Conservation (phyloP, 1,139 yeast genomes). For the Yamadazyma mexicana region DNA sequence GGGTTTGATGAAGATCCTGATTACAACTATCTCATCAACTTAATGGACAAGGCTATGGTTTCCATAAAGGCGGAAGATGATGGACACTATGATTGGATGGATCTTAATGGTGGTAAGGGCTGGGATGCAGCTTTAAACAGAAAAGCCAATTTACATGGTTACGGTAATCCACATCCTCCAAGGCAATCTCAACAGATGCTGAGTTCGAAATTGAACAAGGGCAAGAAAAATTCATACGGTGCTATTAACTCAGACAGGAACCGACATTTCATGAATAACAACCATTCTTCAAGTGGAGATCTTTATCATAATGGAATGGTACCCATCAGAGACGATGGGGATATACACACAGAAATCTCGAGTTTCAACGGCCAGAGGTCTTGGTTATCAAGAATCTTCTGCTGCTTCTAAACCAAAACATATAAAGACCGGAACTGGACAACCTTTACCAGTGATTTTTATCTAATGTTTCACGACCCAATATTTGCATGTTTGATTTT, state of each 20-base stretch:
- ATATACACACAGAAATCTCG: slow-evolving; percentile 40
- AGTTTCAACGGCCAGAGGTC: slow-evolving; percentile 33
- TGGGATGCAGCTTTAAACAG: slow-evolving; percentile 81
- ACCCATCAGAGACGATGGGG: slow-evolving; percentile 39
- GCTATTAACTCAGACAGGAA: slow-evolving; percentile 25
- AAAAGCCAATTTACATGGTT: slow-evolving; percentile 79
- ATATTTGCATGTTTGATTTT: neutral
- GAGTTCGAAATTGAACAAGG: slow-evolving; percentile 15
- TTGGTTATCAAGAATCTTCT: slow-evolving; percentile 16
- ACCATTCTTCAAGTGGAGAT: slow-evolving; percentile 9
- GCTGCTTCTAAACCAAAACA: slow-evolving; percentile 12
- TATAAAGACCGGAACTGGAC: neutral
- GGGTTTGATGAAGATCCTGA: slow-evolving; percentile 80
- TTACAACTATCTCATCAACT: slow-evolving; percentile 48
- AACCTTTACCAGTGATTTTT: neutral
- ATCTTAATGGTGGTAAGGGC: slow-evolving; percentile 74
- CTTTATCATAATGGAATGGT: slow-evolving; percentile 26
- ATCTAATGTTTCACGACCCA: too few species aligned
- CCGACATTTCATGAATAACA: slow-evolving; percentile 17
- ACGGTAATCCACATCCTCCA: slow-evolving; percentile 72
- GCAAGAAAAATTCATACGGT: slow-evolving; percentile 22
- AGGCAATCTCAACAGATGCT: slow-evolving; percentile 14
- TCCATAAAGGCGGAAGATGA: slow-evolving; percentile 43
- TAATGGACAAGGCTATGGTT: slow-evolving; percentile 45
- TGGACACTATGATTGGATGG: slow-evolving; percentile 85